These are phyloP conservation scores for Vitis hybrid DNA, from an alignment of 177 flowering plant genomes.

Conservation along the genomic window DNA sequence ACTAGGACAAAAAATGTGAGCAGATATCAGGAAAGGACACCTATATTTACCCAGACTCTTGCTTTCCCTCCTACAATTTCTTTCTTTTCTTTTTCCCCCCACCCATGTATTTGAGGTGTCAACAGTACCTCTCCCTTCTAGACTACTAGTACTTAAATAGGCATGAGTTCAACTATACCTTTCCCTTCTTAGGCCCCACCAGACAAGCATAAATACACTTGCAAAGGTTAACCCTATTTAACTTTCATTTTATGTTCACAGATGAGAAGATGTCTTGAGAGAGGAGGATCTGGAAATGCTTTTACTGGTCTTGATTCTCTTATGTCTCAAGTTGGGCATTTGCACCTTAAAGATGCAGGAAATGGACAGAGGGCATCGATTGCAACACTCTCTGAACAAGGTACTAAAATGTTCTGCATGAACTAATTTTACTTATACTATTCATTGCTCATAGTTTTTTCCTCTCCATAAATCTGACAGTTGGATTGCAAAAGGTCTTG, in stretches of 20 bases:
- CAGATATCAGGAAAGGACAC: not conserved
- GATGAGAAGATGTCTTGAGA: conserved; percentile 72
- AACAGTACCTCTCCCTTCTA: not conserved
- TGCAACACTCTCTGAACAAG: conserved; percentile 85
- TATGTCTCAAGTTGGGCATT: conserved; percentile 56
- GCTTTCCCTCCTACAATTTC: not conserved
- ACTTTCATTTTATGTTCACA: conserved; percentile 15
- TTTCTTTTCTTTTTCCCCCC: too few species aligned
- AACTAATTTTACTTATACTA: not conserved
- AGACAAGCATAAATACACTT: not conserved
- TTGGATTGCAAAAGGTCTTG: conserved; percentile 73
- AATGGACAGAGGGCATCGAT: conserved; percentile 71
- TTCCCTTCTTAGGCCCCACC: not conserved
- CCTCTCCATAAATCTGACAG: conserved; percentile 27
- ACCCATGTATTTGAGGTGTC: not conserved
- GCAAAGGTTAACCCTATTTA: not conserved
- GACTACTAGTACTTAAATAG: not conserved
- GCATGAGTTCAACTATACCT: not conserved
- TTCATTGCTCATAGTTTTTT: not conserved
- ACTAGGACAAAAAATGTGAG: not conserved
- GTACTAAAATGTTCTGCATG: conserved; percentile 26
- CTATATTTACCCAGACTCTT: not conserved
- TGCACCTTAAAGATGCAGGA: conserved; percentile 48
- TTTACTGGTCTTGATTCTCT: conserved; percentile 49
- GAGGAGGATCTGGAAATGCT: conserved; percentile 49